Evolutionary conservation across 768 basidiomycete genomes (phyloP).

Genomic region (Pluteus cervinus): DNA sequence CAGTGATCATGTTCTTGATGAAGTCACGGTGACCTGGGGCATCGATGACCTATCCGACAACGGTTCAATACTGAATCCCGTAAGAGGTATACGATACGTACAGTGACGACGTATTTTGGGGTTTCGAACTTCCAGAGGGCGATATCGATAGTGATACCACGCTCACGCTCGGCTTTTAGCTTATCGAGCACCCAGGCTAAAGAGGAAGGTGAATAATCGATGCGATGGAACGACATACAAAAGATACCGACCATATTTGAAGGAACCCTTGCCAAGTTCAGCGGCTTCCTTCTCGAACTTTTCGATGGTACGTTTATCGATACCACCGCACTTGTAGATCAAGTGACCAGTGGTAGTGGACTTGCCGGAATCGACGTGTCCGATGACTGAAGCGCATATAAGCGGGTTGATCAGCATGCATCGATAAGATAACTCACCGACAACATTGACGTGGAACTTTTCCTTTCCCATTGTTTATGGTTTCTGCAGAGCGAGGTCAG

Average conservation of each 20-base stretch:
- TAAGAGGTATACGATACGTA: slow-evolving; percentile 32
- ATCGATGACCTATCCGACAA: slow-evolving; percentile 78
- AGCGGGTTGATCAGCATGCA: slow-evolving; percentile 12
- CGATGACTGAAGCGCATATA: slow-evolving; percentile 65
- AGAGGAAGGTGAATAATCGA: slow-evolving; percentile 20
- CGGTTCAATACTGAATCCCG: slow-evolving; percentile 12
- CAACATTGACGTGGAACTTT: slow-evolving; percentile 95
- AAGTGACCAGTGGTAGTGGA: slow-evolving; percentile 99
- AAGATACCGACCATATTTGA: slow-evolving; percentile 79
- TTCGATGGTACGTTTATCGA: slow-evolving; percentile 99
- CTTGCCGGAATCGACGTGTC: slow-evolving; percentile 99
- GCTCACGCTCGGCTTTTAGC: slow-evolving; percentile 99
- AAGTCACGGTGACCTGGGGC: slow-evolving; percentile 99
- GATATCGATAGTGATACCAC: slow-evolving; percentile 99
- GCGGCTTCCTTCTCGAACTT: slow-evolving; percentile 99
- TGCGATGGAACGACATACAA: slow-evolving; percentile 8
- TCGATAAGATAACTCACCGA: slow-evolving; percentile 56
- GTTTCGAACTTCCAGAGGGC: slow-evolving; percentile 99
- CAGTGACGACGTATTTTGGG: slow-evolving; percentile 90
- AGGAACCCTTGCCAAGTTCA: slow-evolving; percentile 99
- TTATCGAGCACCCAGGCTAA: slow-evolving; percentile 99
- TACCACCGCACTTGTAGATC: slow-evolving; percentile 99
- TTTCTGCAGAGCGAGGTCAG: slow-evolving; percentile 35
- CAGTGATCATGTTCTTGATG: slow-evolving; percentile 99
- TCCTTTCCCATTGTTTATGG: slow-evolving; percentile 89